Percentiles rank a stretch among this genome's conserved stretches.
These are phyloP conservation scores for Fagopyrum homotropicum DNA, from an alignment of 148 eudicot species.

Conservation along the genomic window DNA sequence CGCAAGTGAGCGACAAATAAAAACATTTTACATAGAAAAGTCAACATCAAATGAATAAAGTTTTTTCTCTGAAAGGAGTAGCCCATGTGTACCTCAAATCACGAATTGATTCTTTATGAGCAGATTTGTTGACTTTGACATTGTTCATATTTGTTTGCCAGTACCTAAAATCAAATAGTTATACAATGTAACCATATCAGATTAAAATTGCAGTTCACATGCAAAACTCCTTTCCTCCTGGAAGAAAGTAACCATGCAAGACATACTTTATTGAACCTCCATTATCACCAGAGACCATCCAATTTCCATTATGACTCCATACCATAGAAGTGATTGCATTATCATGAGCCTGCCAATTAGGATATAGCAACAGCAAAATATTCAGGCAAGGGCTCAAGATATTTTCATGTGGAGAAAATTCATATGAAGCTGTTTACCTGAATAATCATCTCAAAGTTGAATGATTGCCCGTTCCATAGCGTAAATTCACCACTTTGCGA, in stretches of 20 bases:
- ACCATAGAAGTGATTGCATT: conserved; percentile 97
- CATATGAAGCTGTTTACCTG: conserved; percentile 44
- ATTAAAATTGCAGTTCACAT: neutral
- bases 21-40: conserved; percentile 7
- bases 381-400: neutral
- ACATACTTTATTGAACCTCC: conserved; percentile 86
- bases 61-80: neutral
- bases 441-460: conserved; percentile 97
- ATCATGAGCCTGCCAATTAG: conserved; percentile 77
- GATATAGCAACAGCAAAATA: neutral
- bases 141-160: conserved; percentile 99
- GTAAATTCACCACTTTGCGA: conserved; percentile 98
- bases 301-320: conserved; percentile 97
- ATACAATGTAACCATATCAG: conserved; percentile 3
- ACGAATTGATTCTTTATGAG: conserved; percentile 94
- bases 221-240: neutral
- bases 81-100: conserved; percentile 55
- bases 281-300: conserved; percentile 99
- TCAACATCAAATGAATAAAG: neutral
- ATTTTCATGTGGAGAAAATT: neutral
- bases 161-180: conserved; percentile 44
- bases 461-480: conserved; percentile 95
- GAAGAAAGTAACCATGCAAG: neutral
- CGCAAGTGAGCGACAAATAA: conserved; percentile 10
- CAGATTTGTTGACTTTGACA: conserved; percentile 88